Percentiles rank a stretch among this genome's conserved stretches.
phyloP scores from a whole-genome alignment of 2,329 filamentous ascomycete genomes.

The Aureobasidium sp. region DNA sequence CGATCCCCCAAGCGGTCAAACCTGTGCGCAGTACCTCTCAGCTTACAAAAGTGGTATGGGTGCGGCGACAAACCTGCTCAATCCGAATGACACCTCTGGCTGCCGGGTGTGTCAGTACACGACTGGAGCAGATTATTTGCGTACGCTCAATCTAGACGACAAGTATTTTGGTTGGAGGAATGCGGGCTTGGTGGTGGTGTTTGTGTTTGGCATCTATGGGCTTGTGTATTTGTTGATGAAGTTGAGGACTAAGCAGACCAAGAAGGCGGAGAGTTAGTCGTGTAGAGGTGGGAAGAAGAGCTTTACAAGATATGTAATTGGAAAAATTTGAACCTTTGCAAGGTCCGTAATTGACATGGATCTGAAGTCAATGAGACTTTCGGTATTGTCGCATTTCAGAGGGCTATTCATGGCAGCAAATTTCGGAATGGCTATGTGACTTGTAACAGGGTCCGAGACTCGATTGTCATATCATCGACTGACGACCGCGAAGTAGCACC shows the following conservation, averaged over 20 bases:
- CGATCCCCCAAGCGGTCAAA: constrained; percentile 28
- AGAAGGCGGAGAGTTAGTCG: neutral
- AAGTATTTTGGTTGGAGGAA: constrained; percentile 10
- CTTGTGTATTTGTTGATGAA: constrained; percentile 11
- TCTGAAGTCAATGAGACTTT: too few relatives aligned
- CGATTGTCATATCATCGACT: too few relatives aligned
- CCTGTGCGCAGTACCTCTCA: constrained; percentile 35
- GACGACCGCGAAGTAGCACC: too few relatives aligned
- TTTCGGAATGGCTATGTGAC: too few relatives aligned
- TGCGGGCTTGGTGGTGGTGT: neutral
- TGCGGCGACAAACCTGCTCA: constrained; percentile 31
- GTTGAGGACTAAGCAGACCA: constrained; percentile 8
- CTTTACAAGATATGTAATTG: too few relatives aligned
- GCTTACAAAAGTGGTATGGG: constrained; percentile 28
- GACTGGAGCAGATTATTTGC: constrained; percentile 6
- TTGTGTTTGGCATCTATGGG: neutral
- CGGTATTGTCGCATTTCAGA: too few relatives aligned
- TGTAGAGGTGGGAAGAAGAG: neutral
- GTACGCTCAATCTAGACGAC: neutral
- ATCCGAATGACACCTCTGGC: constrained; percentile 31
- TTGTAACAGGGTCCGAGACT: too few relatives aligned
- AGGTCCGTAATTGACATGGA: too few relatives aligned
- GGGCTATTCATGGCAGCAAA: too few relatives aligned
- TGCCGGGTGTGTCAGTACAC: constrained; percentile 11
- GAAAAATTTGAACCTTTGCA: too few relatives aligned